Evolutionary conservation across 2,329 filamentous ascomycete species (phyloP).

Genomic region (Plectosphaerella cucumerina): DNA sequence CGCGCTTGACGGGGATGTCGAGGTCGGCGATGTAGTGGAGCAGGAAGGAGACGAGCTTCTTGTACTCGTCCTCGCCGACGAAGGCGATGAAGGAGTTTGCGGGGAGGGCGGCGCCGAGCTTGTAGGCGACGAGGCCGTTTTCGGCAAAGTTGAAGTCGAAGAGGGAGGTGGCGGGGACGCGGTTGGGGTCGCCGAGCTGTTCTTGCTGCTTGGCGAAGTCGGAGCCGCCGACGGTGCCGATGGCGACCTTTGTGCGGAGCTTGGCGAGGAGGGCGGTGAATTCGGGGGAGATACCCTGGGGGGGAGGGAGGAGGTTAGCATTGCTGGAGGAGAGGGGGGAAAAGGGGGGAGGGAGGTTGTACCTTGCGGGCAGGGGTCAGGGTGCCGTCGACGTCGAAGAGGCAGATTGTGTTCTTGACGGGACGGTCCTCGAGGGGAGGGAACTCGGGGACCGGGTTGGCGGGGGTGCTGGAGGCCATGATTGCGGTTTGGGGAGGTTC

Average conservation of each 20-base stretch:
- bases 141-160: slow-evolving; percentile 99
- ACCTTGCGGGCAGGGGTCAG: slow-evolving; percentile 79
- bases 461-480: slow-evolving; percentile 8
- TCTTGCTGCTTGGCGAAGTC: slow-evolving; percentile 94
- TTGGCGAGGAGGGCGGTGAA: slow-evolving; percentile 76
- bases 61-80: slow-evolving; percentile 81
- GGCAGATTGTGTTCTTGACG: slow-evolving; percentile 85
- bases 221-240: slow-evolving; percentile 90
- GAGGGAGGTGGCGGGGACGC: slow-evolving; percentile 69
- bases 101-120: slow-evolving; percentile 70
- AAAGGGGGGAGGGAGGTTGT: slow-evolving; percentile 19
- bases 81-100: slow-evolving; percentile 86
- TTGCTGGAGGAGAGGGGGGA: background rate
- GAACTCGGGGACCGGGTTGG: slow-evolving; percentile 39
- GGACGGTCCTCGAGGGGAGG: slow-evolving; percentile 79
- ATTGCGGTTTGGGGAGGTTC: background rate
- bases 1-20: slow-evolving; percentile 77
- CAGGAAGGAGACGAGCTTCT: slow-evolving; percentile 70
- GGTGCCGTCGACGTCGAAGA: slow-evolving; percentile 96
- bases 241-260: slow-evolving; percentile 82
- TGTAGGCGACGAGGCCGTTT: slow-evolving; percentile 91
- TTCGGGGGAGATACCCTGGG: slow-evolving; percentile 66
- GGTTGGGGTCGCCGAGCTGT: slow-evolving; percentile 68
- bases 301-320: slow-evolving; percentile 13
- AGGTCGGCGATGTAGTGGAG: slow-evolving; percentile 82